Conservation (phyloP, 768 basidiomycete species). For the Serpula lacrymans region DNA sequence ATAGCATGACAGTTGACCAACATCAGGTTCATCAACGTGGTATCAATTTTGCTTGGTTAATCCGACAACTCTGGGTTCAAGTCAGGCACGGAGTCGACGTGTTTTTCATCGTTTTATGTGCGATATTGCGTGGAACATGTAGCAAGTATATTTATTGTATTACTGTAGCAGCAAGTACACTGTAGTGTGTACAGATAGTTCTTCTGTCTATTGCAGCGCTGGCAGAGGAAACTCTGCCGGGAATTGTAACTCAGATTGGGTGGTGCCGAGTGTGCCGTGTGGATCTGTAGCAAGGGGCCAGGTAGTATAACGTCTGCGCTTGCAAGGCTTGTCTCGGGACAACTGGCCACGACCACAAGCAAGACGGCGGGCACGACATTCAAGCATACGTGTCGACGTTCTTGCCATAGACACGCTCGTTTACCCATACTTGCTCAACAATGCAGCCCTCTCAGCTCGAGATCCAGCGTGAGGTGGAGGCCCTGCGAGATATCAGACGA, state of each 20-base stretch:
- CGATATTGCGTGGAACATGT: no score
- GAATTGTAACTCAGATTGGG: constrained; percentile 9
- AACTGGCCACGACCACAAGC: constrained; percentile 8
- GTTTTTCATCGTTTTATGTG: background rate
- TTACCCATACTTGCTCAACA: constrained; percentile 4
- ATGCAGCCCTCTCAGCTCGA: constrained; percentile 83
- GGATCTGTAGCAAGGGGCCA: constrained; percentile 2
- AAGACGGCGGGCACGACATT: constrained; percentile 7
- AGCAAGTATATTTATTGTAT: no score
- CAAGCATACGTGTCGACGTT: constrained; percentile 6
- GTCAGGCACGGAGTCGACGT: background rate
- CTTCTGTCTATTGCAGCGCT: background rate
- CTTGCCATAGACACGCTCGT: constrained; percentile 13
- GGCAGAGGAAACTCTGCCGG: constrained; percentile 1
- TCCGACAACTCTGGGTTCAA: background rate
- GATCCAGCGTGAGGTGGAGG: constrained; percentile 84
- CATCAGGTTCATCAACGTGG: no score
- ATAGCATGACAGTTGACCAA: no score
- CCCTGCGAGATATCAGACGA: constrained; percentile 76
- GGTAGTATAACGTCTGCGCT: constrained; percentile 1
- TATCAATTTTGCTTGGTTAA: background rate
- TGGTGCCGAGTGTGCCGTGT: constrained; percentile 7
- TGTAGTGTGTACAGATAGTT: no score
- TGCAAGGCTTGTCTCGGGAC: constrained; percentile 3
- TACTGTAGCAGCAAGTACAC: background rate